Base-by-base conservation (phyloP, 805 yeast genomes). In the Candida krabiensis region DNA sequence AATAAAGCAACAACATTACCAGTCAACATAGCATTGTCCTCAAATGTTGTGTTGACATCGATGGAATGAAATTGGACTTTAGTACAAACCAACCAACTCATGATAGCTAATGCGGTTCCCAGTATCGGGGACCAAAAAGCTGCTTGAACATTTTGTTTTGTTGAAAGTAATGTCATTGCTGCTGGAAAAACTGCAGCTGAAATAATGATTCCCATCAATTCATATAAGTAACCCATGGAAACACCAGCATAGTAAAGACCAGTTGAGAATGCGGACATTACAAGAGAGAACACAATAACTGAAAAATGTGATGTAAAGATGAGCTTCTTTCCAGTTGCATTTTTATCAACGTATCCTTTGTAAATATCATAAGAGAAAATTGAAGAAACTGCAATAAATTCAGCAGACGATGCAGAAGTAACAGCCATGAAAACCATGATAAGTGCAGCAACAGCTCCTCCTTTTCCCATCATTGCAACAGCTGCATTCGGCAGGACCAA, bases 391-490 rank as follows among this genome's bases (percentile, higher is more conserved):
- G 96, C 84, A 56, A 89, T 86, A 54, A 89, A 75, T 63, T 89
- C 96, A 26, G 96, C 91, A 22, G 95, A 85, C 75, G 86, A 79
- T 18, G 96, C 96, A 33, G 95, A 84, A 0, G 96, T 89, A 29
- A 85, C 91, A 18, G 96, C 96, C 90, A 87, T 85, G 63, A 89
- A 89, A 9, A 88, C 77, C 70, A 89, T 65, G 23, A 89, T 60
- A 46, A 89, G 71, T 8, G 89, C 75, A 24, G 90, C 90, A 33
- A 79, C 90, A 4, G 95, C 95, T 45, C 96, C 97, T 52, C 91
- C 86, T 46, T 72, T 82, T 36, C 96, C 96, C 64, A 89, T 70
- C 28, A 89, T 65, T 0, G 96, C 87, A 28, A 79, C 83, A 1
- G 96, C 95, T 27, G 96, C 84, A 46, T 77, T 77, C 7, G 87